A percentile compares a stretch with the other conserved stretches of the same genome.
phyloP scores from a whole-genome alignment of 1,139 yeast species.

The Diutina rugosa region DNA sequence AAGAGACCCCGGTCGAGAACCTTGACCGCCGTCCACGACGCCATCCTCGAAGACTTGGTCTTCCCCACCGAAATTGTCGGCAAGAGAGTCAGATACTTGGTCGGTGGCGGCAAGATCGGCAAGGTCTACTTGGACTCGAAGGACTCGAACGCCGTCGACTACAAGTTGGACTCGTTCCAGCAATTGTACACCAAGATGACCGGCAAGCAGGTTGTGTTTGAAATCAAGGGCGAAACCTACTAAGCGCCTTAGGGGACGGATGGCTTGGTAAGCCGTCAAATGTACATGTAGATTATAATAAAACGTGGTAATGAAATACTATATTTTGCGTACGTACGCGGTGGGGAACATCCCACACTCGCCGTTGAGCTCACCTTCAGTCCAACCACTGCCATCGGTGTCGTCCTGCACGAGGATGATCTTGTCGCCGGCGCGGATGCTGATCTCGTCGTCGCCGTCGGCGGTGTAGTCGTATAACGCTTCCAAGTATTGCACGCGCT shows the following conservation, averaged over 20 bases:
- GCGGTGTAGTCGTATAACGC: slow-evolving; percentile 76
- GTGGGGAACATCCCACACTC: slow-evolving; percentile 71
- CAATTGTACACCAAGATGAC: slow-evolving; percentile 97
- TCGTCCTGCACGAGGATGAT: slow-evolving; percentile 52
- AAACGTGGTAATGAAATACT: slow-evolving; percentile 4
- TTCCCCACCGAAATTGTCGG: slow-evolving; percentile 99
- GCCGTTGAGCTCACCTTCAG: slow-evolving; percentile 79
- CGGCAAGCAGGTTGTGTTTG: slow-evolving; percentile 99
- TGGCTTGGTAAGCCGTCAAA: background rate
- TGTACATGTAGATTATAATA: slow-evolving; percentile 1
- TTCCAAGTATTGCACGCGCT: slow-evolving; percentile 48
- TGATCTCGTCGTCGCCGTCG: slow-evolving; percentile 72
- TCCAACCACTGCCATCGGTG: slow-evolving; percentile 93
- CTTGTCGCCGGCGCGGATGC: slow-evolving; percentile 60
- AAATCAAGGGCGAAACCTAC: slow-evolving; percentile 64
- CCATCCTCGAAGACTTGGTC: slow-evolving; percentile 96
- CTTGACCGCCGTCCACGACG: slow-evolving; percentile 96
- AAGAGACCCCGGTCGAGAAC: slow-evolving; percentile 99
- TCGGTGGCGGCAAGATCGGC: slow-evolving; percentile 98
- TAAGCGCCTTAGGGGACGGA: background rate
- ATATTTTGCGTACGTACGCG: slow-evolving; percentile 41
- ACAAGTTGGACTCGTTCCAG: slow-evolving; percentile 99
- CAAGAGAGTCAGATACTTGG: slow-evolving; percentile 98
- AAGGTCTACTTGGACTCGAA: slow-evolving; percentile 97
- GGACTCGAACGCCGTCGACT: slow-evolving; percentile 95